These are phyloP conservation scores for Nadsonia starkeyi-henricii DNA, from an alignment of 1,139 yeast species.

Conservation along the genomic window DNA sequence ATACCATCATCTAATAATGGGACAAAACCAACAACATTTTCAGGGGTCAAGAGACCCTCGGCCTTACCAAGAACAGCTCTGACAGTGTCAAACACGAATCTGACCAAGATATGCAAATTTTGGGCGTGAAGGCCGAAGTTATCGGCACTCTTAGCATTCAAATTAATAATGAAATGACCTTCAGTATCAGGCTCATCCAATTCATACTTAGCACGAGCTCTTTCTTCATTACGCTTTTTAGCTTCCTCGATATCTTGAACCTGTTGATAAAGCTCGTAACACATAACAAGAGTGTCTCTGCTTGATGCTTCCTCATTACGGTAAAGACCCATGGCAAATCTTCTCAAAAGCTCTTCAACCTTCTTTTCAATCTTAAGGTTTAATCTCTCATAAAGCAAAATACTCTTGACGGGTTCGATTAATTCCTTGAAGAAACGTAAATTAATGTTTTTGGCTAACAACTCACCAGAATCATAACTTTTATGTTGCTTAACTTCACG, in stretches of 20 bases:
- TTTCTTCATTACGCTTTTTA: constrained; percentile 15
- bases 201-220: constrained; percentile 18
- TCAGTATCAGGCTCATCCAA: constrained; percentile 11
- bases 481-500: constrained; percentile 84
- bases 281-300: constrained; percentile 49
- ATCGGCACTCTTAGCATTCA: constrained; percentile 32
- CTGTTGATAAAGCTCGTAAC: constrained; percentile 59
- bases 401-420: constrained; percentile 51
- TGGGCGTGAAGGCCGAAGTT: constrained; percentile 36
- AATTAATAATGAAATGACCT: constrained; percentile 53
- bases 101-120: constrained; percentile 40
- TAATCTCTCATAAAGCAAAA: constrained; percentile 50
- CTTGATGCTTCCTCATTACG: constrained; percentile 49
- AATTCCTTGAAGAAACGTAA: constrained; percentile 45
- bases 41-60: constrained; percentile 37
- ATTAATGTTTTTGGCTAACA: constrained; percentile 53
- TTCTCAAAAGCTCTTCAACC: constrained; percentile 62
- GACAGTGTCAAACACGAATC: constrained; percentile 65
- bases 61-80: constrained; percentile 55
- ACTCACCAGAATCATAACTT: constrained; percentile 78
- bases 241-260: constrained; percentile 27
- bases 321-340: constrained; percentile 65
- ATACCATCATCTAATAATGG: constrained; percentile 55
- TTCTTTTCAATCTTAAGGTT: constrained; percentile 58
- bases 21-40: constrained; percentile 57